Evolutionary conservation across 2,329 filamentous ascomycete species (phyloP).

Genomic region (Verticillium tricorpus): DNA sequence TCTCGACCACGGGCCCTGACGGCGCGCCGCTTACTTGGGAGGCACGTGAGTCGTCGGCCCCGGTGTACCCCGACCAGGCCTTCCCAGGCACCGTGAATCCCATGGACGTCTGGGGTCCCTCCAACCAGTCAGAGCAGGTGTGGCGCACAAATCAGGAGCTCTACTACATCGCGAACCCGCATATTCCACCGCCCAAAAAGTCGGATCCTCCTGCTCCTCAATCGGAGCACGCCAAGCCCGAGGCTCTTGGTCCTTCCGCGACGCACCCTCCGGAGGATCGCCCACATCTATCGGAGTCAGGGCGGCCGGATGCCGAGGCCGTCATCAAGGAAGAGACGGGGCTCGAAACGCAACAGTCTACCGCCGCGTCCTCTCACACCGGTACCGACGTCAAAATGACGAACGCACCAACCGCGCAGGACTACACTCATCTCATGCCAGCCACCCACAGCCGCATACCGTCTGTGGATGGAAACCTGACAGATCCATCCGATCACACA

Average conservation of each 20-base stretch:
- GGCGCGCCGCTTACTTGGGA: background rate
- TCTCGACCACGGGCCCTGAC: background rate
- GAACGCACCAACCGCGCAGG: background rate
- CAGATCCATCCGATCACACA: constrained; percentile 35
- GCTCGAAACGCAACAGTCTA: background rate
- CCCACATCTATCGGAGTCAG: background rate
- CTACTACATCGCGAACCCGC: constrained; percentile 23
- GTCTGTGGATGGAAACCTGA: constrained; percentile 12
- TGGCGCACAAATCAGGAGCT: constrained; percentile 29
- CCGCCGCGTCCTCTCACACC: background rate
- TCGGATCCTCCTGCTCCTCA: constrained; percentile 21
- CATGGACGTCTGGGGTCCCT: constrained; percentile 48
- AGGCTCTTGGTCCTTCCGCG: background rate
- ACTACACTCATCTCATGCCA: constrained; percentile 8
- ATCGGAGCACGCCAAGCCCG: background rate
- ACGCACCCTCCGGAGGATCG: background rate
- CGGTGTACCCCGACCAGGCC: constrained; percentile 24
- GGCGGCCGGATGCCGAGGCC: background rate
- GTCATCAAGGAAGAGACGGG: background rate
- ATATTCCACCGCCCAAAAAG: constrained; percentile 25
- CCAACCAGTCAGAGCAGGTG: constrained; percentile 27
- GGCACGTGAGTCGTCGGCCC: background rate
- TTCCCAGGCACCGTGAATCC: constrained; percentile 47
- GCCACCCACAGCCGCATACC: constrained; percentile 9
- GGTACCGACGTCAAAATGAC: constrained; percentile 4